These are phyloP conservation scores for Pistacia integerrima DNA, from an alignment of 345 rosid species.

Conservation along the genomic window DNA sequence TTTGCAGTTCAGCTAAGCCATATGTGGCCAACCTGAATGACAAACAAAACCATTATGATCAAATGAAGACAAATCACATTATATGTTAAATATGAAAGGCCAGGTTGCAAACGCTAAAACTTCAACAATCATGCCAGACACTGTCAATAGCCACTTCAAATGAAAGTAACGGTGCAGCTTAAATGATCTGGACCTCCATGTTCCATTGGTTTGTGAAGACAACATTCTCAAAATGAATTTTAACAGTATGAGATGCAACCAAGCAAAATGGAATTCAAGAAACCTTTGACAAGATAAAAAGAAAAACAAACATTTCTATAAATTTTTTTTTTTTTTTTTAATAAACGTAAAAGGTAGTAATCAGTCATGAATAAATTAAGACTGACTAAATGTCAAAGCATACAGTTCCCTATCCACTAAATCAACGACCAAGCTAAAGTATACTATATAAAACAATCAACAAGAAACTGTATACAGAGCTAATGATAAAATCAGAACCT, in stretches of 20 bases:
- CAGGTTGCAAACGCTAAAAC: slow-evolving; percentile 3
- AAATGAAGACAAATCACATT: slow-evolving; percentile 6
- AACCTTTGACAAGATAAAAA: not conserved
- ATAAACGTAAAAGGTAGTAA: not conserved
- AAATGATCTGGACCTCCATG: not conserved
- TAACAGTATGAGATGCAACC: not conserved
- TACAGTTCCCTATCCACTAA: not conserved
- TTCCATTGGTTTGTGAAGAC: not conserved
- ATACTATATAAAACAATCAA: slow-evolving; percentile 2
- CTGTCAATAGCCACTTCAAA: not conserved
- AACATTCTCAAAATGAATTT: slow-evolving; percentile 2
- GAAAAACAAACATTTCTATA: not conserved
- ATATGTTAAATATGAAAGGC: not conserved
- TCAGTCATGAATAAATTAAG: not conserved
- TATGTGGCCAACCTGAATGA: slow-evolving; percentile 71
- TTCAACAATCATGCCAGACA: not conserved
- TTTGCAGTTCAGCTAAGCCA: slow-evolving; percentile 80
- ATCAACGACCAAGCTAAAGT: not conserved
- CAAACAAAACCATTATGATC: slow-evolving; percentile 23
- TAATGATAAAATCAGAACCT: slow-evolving; percentile 50
- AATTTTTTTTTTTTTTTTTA: not conserved
- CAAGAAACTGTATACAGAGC: slow-evolving; percentile 8
- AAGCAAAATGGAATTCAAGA: not conserved
- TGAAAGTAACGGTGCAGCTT: not conserved
- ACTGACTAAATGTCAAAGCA: not conserved